phyloP scores from a whole-genome alignment of 257 asterid genomes.

The Oldenlandia corymbosa region DNA sequence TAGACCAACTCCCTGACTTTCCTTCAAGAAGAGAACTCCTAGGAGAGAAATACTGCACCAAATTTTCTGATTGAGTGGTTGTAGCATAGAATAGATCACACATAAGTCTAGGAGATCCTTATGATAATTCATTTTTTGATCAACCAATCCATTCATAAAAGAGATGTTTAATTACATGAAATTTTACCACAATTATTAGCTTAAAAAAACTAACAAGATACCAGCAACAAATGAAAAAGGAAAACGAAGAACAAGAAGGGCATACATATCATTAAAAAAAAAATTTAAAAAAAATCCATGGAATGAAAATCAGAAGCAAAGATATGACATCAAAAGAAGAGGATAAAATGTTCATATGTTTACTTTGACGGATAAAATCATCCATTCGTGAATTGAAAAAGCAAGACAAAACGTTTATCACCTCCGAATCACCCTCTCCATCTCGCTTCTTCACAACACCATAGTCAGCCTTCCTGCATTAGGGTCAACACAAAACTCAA shows the following conservation, averaged over 20 bases:
- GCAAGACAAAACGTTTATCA: constrained; percentile 6
- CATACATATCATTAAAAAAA: no score
- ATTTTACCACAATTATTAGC: no score
- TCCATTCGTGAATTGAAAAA: neutral
- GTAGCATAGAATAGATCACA: neutral
- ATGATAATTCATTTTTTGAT: no score
- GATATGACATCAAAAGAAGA: no score
- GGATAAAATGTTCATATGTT: no score
- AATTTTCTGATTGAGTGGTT: constrained; percentile 1
- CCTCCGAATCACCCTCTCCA: constrained; percentile 31
- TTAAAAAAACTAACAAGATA: no score
- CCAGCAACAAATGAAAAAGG: no score
- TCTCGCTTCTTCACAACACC: constrained; percentile 19
- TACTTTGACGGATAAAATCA: no score
- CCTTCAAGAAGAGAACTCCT: constrained; percentile 17
- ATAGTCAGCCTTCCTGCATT: constrained; percentile 30
- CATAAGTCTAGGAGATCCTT: neutral
- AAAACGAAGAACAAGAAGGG: no score
- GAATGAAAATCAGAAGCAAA: no score
- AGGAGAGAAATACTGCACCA: constrained; percentile 17
- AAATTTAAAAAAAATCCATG: no score
- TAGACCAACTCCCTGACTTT: constrained; percentile 19
- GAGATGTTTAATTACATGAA: no score
- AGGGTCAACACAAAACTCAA: neutral
- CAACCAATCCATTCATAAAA: neutral